Evolutionary conservation across 2,329 filamentous ascomycete species (phyloP), one percentile per base, ranked within the genome.

Genomic region (Aspergillus costaricaensis): DNA sequence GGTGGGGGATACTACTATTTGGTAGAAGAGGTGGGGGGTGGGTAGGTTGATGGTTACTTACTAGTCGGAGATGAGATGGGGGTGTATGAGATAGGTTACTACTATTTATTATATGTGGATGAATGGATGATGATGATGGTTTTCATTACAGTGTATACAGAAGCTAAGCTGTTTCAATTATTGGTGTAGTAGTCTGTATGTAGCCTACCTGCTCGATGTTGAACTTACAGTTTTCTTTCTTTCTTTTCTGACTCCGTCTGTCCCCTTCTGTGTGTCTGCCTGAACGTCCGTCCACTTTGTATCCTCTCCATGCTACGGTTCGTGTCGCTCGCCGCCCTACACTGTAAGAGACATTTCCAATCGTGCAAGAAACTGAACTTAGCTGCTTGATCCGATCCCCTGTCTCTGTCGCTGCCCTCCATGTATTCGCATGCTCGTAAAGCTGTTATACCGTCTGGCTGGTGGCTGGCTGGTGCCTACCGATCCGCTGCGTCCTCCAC

Each of bases 401-500:
- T 36, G 32, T 36, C 32, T 36, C 32, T 36, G 32, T 36, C 32
- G 32, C 32, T 36, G 32, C 10, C 32, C 12, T 36, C 32, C 32
- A 36, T 14, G 52, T 43, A 23, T 30, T 10, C 10, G 27, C 27
- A 30, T 30, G 27, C 27, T 30, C 27, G 27, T 30, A 30, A 30
- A 30, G 51, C 10, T n/a, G 43, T 10, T 21, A 25, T 48, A 30
- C 27, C 27, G 27, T 30, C 27, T 12, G 27, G 27, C 27, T 3
- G 27, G 10, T 5, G 27, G 27, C 25, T 5, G 27, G 27, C 25
- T 27, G 25, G 25, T 27, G 27, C 27, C 10, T 12, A 30, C 32
- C 32, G 32, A 32, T 43, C 53, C 53, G 53, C 30, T 25, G 53
- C 15, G 47, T 55, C 58, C 55, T 51, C 55, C 51, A 74, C 66